A percentile compares a stretch with the other conserved stretches of the same genome.
Conservation (phyloP, 2,329 filamentous ascomycete species). For the Fusarium sp. region DNA sequence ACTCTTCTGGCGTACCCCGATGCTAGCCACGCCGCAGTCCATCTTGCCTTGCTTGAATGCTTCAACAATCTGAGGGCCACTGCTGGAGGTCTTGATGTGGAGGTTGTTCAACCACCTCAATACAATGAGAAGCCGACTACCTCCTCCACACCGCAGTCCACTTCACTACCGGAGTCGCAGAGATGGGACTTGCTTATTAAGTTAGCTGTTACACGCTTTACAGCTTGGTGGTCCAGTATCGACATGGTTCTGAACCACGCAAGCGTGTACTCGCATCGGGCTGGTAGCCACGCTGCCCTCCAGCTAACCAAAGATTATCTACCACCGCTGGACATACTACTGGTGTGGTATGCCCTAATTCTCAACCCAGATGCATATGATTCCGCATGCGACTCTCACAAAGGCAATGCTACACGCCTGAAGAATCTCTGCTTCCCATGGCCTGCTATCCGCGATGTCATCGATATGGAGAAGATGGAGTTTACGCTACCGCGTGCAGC, state of each 20-base stretch:
- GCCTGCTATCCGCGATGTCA: conserved; percentile 31
- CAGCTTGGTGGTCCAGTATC: conserved; percentile 34
- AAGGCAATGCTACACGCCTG: neutral
- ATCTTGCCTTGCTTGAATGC: conserved; percentile 33
- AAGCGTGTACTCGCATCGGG: conserved; percentile 24
- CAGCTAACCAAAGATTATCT: conserved; percentile 33
- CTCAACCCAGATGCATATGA: conserved; percentile 12
- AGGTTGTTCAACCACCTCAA: conserved; percentile 9
- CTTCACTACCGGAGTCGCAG: conserved; percentile 14
- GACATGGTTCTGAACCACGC: conserved; percentile 24
- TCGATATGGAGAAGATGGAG: conserved; percentile 27
- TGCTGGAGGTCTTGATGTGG: conserved; percentile 19
- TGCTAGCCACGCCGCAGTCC: conserved; percentile 30
- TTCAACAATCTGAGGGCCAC: conserved; percentile 22
- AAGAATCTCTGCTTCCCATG: conserved; percentile 37
- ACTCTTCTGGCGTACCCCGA: conserved; percentile 20
- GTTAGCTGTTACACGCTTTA: conserved; percentile 27
- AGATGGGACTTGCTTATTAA: conserved; percentile 35
- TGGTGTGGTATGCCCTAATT: conserved; percentile 35
- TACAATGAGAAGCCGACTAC: conserved; percentile 2
- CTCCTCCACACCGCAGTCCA: neutral
- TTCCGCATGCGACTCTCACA: conserved; percentile 16
- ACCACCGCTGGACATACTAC: conserved; percentile 26
- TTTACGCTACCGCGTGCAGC: conserved; percentile 17
- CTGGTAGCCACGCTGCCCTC: conserved; percentile 18